phyloP scores from a whole-genome alignment of 2,329 filamentous ascomycete genomes.

The Proliferodiscus dingleyae region DNA sequence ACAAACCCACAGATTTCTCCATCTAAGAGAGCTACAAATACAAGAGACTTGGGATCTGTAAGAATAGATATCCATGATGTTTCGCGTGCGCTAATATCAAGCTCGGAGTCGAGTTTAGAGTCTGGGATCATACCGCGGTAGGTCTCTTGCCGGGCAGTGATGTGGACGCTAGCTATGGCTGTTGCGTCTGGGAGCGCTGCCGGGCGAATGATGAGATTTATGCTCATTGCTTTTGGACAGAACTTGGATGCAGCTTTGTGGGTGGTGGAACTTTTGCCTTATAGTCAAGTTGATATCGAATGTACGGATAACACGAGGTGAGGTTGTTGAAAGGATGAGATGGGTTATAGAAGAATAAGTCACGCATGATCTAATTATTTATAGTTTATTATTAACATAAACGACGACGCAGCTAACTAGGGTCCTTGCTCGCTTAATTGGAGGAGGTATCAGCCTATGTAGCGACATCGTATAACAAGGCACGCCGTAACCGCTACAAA shows the following conservation, averaged over 20 bases:
- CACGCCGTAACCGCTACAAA: not conserved
- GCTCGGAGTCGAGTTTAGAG: slow-evolving; percentile 4
- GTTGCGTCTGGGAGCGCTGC: slow-evolving; percentile 6
- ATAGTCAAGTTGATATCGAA: no score
- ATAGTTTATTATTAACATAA: slow-evolving; percentile 1
- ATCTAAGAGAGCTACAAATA: slow-evolving; percentile 7
- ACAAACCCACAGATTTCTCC: slow-evolving; percentile 6
- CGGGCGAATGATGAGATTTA: slow-evolving; percentile 5
- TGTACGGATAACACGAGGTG: no score
- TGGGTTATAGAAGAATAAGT: slow-evolving; percentile 9
- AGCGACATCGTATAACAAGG: not conserved
- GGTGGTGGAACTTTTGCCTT: no score
- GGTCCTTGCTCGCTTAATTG: slow-evolving; percentile 6
- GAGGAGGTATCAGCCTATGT: not conserved
- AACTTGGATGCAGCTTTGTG: no score
- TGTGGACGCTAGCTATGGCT: slow-evolving; percentile 5
- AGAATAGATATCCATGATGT: slow-evolving; percentile 5
- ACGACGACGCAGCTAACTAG: not conserved
- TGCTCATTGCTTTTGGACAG: slow-evolving; percentile 1
- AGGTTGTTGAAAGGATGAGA: slow-evolving; percentile 10
- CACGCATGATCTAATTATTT: not conserved
- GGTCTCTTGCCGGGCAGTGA: slow-evolving; percentile 5
- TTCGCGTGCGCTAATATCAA: slow-evolving; percentile 6
- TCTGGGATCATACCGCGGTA: slow-evolving; percentile 7
- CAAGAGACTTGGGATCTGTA: slow-evolving; percentile 1